A percentile compares a stretch with the other conserved stretches of the same genome.
Evolutionary conservation across 352 stramenopile genomes (phyloP).

Genomic region (Pythium pectinolyticum): DNA sequence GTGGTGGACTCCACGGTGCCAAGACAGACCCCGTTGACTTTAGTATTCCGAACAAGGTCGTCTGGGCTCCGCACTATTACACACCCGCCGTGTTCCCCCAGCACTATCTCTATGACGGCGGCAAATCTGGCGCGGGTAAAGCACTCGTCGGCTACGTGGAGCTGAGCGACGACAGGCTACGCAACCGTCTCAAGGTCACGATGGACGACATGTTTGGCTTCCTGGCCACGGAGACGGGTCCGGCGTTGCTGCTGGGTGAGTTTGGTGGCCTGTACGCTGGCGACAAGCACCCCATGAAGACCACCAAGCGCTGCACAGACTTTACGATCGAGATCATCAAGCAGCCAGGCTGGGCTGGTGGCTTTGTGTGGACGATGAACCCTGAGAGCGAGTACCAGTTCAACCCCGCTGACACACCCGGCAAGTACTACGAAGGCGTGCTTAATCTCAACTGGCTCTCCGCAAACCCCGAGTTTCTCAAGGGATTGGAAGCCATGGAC

Average conservation of each 20-base stretch:
- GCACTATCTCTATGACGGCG: conserved; percentile 67
- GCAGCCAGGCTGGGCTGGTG: conserved; percentile 50
- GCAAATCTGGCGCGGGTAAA: conserved; percentile 28
- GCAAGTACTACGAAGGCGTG: conserved; percentile 67
- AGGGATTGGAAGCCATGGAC: conserved; percentile 68
- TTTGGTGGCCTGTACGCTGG: conserved; percentile 74
- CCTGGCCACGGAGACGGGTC: conserved; percentile 46
- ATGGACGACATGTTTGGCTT: conserved; percentile 84
- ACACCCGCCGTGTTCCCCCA: conserved; percentile 71
- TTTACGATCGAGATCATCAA: conserved; percentile 69
- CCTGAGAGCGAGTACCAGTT: conserved; percentile 78
- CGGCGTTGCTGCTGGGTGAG: conserved; percentile 69
- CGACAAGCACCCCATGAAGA: conserved; percentile 67
- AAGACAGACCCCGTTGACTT: conserved; percentile 43
- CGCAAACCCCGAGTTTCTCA: conserved; percentile 60
- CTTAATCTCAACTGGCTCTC: conserved; percentile 75
- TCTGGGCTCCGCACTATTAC: conserved; percentile 84
- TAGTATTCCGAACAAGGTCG: conserved; percentile 66
- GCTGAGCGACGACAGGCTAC: conserved; percentile 51
- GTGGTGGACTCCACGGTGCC: conserved; percentile 68
- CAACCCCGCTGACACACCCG: conserved; percentile 57
- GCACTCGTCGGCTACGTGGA: conserved; percentile 53
- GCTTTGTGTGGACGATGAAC: conserved; percentile 86
- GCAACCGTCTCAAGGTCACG: conserved; percentile 47
- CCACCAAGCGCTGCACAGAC: conserved; percentile 74